Conservation (phyloP, 345 rosid species). For the Firmiana major region DNA sequence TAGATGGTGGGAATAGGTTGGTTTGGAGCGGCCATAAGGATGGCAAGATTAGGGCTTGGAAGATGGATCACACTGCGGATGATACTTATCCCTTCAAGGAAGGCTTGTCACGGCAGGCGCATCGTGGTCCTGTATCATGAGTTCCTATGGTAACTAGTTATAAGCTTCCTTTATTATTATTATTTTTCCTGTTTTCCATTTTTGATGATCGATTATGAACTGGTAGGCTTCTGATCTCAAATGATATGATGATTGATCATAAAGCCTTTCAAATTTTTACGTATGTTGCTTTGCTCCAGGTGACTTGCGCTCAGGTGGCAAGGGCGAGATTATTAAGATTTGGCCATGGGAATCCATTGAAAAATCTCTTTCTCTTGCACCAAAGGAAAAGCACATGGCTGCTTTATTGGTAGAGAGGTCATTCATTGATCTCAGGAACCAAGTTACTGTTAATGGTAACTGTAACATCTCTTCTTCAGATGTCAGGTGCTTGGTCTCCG, state of each 20-base stretch:
- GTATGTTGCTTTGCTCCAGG: conserved; percentile 41
- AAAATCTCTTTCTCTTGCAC: conserved; percentile 79
- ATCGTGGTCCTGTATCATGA: conserved; percentile 78
- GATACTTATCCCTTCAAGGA: conserved; percentile 63
- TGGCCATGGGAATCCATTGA: conserved; percentile 98
- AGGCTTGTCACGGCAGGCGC: conserved; percentile 96
- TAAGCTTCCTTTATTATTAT: background rate
- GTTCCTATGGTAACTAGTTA: conserved; percentile 72
- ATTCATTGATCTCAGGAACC: conserved; percentile 88
- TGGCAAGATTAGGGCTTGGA: conserved; percentile 91
- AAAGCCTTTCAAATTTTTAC: background rate
- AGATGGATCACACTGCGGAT: conserved; percentile 52
- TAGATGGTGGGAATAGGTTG: conserved; percentile 60
- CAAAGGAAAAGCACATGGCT: conserved; percentile 95
- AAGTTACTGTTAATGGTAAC: conserved; percentile 79
- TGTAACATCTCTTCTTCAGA: conserved; percentile 89
- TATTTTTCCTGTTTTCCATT: background rate
- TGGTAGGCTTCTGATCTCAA: background rate
- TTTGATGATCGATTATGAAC: background rate
- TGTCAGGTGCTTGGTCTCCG: conserved; percentile 70
- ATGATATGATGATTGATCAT: background rate
- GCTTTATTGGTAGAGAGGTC: conserved; percentile 92
- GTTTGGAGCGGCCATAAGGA: conserved; percentile 98
- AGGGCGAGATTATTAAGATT: conserved; percentile 72
- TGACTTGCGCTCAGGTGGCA: conserved; percentile 91